Conservation (phyloP, 495 filamentous ascomycete species). For the Sphaerosporella brunnea region DNA sequence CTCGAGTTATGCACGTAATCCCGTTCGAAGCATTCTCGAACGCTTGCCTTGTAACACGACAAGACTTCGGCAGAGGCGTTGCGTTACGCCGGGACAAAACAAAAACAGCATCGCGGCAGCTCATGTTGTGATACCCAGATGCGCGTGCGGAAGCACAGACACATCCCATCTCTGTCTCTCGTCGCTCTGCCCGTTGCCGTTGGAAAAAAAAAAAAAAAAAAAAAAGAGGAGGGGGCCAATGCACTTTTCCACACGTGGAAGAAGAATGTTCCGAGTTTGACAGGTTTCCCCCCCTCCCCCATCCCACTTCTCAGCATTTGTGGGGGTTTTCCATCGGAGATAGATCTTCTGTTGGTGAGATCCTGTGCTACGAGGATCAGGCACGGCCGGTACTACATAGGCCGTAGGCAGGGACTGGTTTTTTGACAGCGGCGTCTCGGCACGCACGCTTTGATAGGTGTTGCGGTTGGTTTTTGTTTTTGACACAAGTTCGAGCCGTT, state of each 20-base stretch:
- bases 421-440: no score
- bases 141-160: constrained; percentile 2
- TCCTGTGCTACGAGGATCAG: constrained; percentile 5
- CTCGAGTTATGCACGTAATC: constrained; percentile 1
- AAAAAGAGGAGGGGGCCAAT: no score
- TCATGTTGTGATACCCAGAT: constrained; percentile 1
- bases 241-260: constrained; percentile 1
- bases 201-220: no score
- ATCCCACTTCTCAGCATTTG: no score
- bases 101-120: background rate
- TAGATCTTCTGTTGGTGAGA: background rate
- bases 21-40: constrained; percentile 3
- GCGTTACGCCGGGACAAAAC: background rate
- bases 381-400: background rate
- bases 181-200: no score
- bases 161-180: no score
- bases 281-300: background rate
- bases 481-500: no score
- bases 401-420: no score
- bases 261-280: background rate
- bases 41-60: constrained; percentile 1
- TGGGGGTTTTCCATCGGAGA: background rate
- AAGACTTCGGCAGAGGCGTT: background rate
- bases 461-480: no score
- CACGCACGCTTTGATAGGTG: no score